phyloP scores from a whole-genome alignment of 2,329 filamentous ascomycete genomes.

The Lecanicillium sp. region DNA sequence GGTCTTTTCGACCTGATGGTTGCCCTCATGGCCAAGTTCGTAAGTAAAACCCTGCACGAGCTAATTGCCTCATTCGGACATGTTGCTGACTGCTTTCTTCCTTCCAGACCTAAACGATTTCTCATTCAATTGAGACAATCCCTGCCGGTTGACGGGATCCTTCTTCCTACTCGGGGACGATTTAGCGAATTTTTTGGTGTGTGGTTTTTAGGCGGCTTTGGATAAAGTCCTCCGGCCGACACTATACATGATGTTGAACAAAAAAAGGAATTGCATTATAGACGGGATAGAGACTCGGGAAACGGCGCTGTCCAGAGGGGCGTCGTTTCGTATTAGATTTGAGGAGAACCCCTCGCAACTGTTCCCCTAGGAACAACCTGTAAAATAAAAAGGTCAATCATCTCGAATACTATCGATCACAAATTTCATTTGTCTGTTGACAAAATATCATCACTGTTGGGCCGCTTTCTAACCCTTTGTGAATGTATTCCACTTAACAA shows the following conservation, averaged over 20 bases:
- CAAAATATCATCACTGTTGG: no score
- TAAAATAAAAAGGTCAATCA: slow-evolving; percentile 37
- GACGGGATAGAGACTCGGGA: slow-evolving; percentile 10
- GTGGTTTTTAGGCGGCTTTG: slow-evolving; percentile 4
- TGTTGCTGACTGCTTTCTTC: background rate
- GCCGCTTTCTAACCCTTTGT: no score
- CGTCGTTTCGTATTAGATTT: slow-evolving; percentile 27
- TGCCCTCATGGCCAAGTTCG: slow-evolving; percentile 90
- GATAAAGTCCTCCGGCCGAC: slow-evolving; percentile 4
- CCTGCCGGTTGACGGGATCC: slow-evolving; percentile 10
- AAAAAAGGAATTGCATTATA: slow-evolving; percentile 11
- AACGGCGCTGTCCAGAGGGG: slow-evolving; percentile 20
- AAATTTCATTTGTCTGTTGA: slow-evolving; percentile 20
- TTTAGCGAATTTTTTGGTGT: slow-evolving; percentile 8
- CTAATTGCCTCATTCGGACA: slow-evolving; percentile 5
- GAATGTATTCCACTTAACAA: no score
- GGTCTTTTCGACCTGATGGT: slow-evolving; percentile 86
- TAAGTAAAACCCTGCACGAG: slow-evolving; percentile 34
- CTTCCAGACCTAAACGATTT: slow-evolving; percentile 28
- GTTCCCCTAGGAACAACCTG: slow-evolving; percentile 28
- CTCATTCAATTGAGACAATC: slow-evolving; percentile 11
- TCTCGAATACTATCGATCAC: slow-evolving; percentile 25
- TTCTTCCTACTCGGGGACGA: slow-evolving; percentile 9
- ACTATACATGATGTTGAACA: slow-evolving; percentile 7
- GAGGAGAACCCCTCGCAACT: slow-evolving; percentile 22